These are phyloP conservation scores for Coccomyxa sp. DNA, from an alignment of 139 green algal genomes.

Conservation along the genomic window DNA sequence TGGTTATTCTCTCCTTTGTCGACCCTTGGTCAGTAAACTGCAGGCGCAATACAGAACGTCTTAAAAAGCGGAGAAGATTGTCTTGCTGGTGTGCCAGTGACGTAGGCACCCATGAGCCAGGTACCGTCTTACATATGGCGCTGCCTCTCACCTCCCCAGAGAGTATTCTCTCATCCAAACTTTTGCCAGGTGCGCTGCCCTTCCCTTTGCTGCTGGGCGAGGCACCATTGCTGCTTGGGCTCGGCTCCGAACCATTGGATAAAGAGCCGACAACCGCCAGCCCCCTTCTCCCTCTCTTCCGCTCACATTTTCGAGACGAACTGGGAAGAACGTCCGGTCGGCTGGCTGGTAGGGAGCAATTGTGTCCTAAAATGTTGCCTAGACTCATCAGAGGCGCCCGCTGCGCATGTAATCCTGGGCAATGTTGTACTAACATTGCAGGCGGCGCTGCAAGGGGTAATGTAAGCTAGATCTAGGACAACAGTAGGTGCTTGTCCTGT, in stretches of 20 bases:
- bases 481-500: too few species aligned
- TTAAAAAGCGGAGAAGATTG: not conserved
- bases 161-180: constrained; percentile 17
- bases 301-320: too few species aligned
- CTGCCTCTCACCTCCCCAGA: constrained; percentile 52
- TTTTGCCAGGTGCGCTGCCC: not conserved
- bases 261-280: not conserved
- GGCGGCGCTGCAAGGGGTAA: too few species aligned
- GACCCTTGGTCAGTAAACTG: constrained; percentile 61
- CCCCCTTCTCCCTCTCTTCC: not conserved
- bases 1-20: constrained; percentile 73
- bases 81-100: too few species aligned
- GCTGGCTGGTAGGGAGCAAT: not conserved
- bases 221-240: not conserved
- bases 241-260: not conserved
- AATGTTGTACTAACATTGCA: too few species aligned
- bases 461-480: too few species aligned
- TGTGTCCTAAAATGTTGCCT: not conserved
- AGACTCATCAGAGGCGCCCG: too few species aligned
- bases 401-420: too few species aligned
- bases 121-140: too few species aligned
- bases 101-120: too few species aligned
- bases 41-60: not conserved
- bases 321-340: too few species aligned
- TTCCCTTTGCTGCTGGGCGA: not conserved